phyloP scores from a whole-genome alignment of 83 land plant genomes.

The Isoetes engelmannii region DNA sequence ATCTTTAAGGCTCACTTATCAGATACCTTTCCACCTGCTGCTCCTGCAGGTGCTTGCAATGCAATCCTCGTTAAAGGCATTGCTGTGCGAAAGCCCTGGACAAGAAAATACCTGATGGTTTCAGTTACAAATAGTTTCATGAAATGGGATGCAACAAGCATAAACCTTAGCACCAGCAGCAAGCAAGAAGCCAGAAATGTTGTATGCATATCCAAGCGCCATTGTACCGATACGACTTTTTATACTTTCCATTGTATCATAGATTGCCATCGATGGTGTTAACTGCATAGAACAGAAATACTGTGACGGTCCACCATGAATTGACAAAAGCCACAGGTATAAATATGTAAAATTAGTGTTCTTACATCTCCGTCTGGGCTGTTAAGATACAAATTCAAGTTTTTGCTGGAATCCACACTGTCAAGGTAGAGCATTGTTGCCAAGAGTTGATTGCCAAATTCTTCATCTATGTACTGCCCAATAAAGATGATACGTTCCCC shows the following conservation, averaged over 20 bases:
- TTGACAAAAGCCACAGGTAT: too few species aligned
- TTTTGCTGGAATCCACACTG: slow-evolving; percentile 57
- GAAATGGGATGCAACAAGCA: too few species aligned
- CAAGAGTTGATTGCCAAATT: slow-evolving; percentile 73
- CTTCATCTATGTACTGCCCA: slow-evolving; percentile 86
- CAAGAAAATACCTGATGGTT: not conserved
- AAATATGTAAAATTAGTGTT: too few species aligned
- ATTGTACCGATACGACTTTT: slow-evolving; percentile 69
- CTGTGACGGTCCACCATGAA: too few species aligned
- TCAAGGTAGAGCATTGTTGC: slow-evolving; percentile 91
- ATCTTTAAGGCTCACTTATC: too few species aligned
- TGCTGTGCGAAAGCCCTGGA: slow-evolving; percentile 65
- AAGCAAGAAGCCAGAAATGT: slow-evolving; percentile 79
- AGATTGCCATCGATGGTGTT: slow-evolving; percentile 75
- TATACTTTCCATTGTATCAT: slow-evolving; percentile 91
- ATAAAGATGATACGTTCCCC: slow-evolving; percentile 83
- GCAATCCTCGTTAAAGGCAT: slow-evolving; percentile 73
- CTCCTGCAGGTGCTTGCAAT: slow-evolving; percentile 74
- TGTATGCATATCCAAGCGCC: slow-evolving; percentile 70
- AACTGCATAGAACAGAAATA: too few species aligned
- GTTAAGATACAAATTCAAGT: slow-evolving; percentile 59
- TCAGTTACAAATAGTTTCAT: slow-evolving; percentile 1
- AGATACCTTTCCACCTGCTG: slow-evolving; percentile 93
- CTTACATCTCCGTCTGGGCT: slow-evolving; percentile 95
- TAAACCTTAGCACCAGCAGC: slow-evolving; percentile 90